Evolutionary conservation across 768 basidiomycete genomes (phyloP), one percentile per base, ranked within the genome.

Genomic region (Phaeolepiota aurea): DNA sequence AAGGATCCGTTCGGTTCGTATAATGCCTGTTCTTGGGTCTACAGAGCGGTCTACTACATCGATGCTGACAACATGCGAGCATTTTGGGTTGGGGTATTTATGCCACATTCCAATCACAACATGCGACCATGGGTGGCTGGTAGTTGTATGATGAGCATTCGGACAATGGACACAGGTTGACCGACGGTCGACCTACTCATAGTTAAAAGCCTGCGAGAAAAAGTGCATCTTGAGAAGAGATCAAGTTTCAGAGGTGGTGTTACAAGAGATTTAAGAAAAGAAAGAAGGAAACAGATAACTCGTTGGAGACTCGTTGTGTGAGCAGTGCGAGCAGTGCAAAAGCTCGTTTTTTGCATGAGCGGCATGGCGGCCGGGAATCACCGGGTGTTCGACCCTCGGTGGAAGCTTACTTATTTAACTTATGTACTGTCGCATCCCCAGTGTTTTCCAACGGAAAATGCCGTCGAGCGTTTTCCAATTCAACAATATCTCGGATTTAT

Each of bases 21-120:
- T 84, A 48, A 94, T 75, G 21, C 93, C 93, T 7, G 87, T 91
- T 41, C 69, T 60, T 20, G 87, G 76, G 64, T 94, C 82, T 10
- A 94, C 72, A 10, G 81, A 74, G 47, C 92, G 82, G 65, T 90
- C 85, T 42, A 94, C 45, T 20, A 91, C 89, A 60, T 91, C 88
- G 55, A 91, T 75, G 48, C 84, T 86, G 49, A 89, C 69, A 49
- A 91, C 89, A 58, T 91, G 89, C 16, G 84, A 76, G 63, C 88
- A 90, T 54, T 86, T 86, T 40, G 90, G 84, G 59, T 94, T 94
- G 38, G 92, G 92, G 62, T 96, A 96, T 72, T 96, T 96, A 49
- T 84, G 82, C 85, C 89, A 92, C 74, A 94, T 87, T 48, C 87
- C 87, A 55, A 86, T 82, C 46, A 91, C 79, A 50, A 93, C 89